Percentiles rank a stretch among this genome's conserved stretches.
Evolutionary conservation across 768 basidiomycete genomes (phyloP).

Genomic region (Phanerodontia chrysosporium): DNA sequence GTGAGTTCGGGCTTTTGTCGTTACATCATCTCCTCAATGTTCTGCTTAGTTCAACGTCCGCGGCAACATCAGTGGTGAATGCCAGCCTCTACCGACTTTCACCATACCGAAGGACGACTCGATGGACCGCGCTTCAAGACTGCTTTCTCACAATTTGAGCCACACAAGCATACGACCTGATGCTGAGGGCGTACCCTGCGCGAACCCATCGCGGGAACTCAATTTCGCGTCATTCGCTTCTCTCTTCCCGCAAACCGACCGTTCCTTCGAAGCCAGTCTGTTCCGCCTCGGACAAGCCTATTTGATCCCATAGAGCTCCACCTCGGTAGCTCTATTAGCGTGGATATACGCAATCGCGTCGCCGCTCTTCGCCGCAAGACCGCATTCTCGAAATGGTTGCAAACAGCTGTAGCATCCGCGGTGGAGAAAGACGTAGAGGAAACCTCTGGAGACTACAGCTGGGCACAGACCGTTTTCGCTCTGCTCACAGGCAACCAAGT

Average conservation of each 20-base stretch:
- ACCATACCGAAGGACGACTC: conserved; percentile 29
- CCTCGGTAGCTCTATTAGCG: conserved; percentile 49
- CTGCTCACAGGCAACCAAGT: conserved; percentile 86
- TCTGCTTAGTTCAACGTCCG: conserved; percentile 41
- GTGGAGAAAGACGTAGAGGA: conserved; percentile 71
- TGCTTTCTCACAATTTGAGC: conserved; percentile 74
- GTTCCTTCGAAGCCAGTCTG: conserved; percentile 68
- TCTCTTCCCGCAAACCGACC: conserved; percentile 68
- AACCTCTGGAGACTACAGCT: conserved; percentile 26
- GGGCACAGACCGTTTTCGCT: conserved; percentile 60
- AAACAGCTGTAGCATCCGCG: conserved; percentile 59
- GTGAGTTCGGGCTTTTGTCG: conserved; percentile 37
- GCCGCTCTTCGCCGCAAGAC: conserved; percentile 66
- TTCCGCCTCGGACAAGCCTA: conserved; percentile 88
- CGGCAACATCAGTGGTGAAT: conserved; percentile 60
- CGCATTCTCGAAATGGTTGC: conserved; percentile 82
- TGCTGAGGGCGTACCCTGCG: conserved; percentile 65
- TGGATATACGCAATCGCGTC: conserved; percentile 61
- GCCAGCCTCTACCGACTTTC: conserved; percentile 45
- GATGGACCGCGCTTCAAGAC: conserved; percentile 45
- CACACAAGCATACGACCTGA: conserved; percentile 70
- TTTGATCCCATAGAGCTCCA: conserved; percentile 81
- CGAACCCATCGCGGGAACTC: conserved; percentile 57
- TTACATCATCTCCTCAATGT: conserved; percentile 2
- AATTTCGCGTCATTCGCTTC: conserved; percentile 75